phyloP scores from a whole-genome alignment of 257 asterid species.

The Petunia secreta region DNA sequence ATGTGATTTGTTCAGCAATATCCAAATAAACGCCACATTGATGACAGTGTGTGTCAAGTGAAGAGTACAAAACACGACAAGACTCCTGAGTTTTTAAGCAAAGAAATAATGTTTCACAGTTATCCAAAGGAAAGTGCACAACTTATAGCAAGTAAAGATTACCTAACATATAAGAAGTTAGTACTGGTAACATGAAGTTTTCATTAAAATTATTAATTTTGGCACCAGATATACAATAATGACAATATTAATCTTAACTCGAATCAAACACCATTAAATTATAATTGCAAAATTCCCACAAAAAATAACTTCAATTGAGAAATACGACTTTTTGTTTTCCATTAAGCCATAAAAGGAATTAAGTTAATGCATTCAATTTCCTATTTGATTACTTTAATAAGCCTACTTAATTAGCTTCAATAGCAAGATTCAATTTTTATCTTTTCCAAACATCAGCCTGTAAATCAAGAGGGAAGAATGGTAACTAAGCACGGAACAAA shows the following conservation, averaged over 20 bases:
- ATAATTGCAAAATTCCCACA: conserved; percentile 19
- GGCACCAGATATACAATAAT: not conserved
- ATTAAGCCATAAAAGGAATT: not conserved
- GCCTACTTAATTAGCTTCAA: conserved; percentile 17
- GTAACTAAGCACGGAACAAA: not conserved
- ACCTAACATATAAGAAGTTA: not conserved
- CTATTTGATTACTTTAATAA: conserved; percentile 1
- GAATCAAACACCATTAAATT: conserved; percentile 15
- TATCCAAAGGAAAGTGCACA: conserved; percentile 4
- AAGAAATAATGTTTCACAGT: conserved; percentile 14
- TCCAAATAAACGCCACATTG: not conserved
- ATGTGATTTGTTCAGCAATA: not conserved
- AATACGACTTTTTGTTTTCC: not conserved
- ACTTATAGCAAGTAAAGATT: not conserved
- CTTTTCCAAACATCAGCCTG: conserved; percentile 8
- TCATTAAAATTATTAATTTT: not conserved
- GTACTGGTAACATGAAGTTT: not conserved
- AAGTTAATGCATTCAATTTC: conserved; percentile 11
- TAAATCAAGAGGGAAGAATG: not conserved
- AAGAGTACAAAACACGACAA: not conserved
- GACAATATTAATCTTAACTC: conserved; percentile 9
- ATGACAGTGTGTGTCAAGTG: not conserved
- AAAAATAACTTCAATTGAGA: conserved; percentile 4
- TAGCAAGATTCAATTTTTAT: conserved; percentile 10
- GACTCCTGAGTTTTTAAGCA: conserved; percentile 12